phyloP scores from a whole-genome alignment of 345 rosid species.

The Eucalyptus sp. region DNA sequence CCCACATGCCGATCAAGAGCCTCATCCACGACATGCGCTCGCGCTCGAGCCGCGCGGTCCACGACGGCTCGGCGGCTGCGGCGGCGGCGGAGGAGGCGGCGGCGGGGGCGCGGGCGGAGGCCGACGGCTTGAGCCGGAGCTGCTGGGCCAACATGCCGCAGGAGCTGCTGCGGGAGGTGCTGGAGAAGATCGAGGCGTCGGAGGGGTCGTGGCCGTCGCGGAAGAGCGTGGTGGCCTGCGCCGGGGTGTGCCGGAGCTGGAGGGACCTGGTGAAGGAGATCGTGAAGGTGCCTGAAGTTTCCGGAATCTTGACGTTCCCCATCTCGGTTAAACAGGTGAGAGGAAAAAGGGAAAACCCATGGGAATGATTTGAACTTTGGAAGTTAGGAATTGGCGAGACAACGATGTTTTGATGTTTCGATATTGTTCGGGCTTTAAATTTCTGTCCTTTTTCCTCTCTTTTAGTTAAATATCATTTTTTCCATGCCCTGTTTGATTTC shows the following conservation, averaged over 20 bases:
- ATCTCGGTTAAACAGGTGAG: constrained; percentile 81
- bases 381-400: background rate
- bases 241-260: constrained; percentile 81
- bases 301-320: constrained; percentile 72
- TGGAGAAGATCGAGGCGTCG: constrained; percentile 47
- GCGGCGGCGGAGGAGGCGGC: background rate
- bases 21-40: constrained; percentile 25
- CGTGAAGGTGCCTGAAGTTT: constrained; percentile 50
- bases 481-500: background rate
- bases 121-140: constrained; percentile 13
- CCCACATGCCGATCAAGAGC: constrained; percentile 35
- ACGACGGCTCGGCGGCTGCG: constrained; percentile 16
- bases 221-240: constrained; percentile 68
- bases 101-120: background rate
- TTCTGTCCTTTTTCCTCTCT: background rate
- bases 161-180: constrained; percentile 65
- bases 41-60: constrained; percentile 50
- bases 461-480: background rate
- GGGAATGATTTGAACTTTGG: background rate
- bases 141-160: constrained; percentile 71
- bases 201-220: constrained; percentile 67
- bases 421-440: background rate
- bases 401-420: background rate
- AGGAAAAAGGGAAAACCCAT: background rate
- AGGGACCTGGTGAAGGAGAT: constrained; percentile 48